Percentiles rank a stretch among this genome's conserved stretches.
phyloP scores from a whole-genome alignment of 179 eudicot species.

The Beta macrorhiza region DNA sequence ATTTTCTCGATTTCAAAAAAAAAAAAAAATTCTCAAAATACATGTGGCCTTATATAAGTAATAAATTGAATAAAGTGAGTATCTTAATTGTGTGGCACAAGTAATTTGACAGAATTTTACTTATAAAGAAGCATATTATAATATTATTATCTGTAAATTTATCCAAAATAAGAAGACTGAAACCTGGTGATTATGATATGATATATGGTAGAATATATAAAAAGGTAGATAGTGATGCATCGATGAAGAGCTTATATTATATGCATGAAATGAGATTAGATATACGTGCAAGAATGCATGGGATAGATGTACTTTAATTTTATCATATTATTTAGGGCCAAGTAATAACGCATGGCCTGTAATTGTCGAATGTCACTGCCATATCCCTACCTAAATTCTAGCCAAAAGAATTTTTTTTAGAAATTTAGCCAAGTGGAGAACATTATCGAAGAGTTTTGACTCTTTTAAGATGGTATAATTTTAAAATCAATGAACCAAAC shows the following conservation, averaged over 20 bases:
- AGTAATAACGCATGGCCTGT: constrained; percentile 5
- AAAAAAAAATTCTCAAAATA: no score
- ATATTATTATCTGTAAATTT: background rate
- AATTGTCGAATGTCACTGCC: background rate
- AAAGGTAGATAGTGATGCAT: constrained; percentile 1
- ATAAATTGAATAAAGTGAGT: no score
- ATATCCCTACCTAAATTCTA: background rate
- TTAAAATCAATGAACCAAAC: no score
- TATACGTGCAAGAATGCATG: background rate
- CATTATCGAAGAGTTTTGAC: constrained; percentile 11
- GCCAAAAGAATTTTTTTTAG: background rate
- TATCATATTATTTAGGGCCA: background rate
- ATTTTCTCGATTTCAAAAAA: no score
- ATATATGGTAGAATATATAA: background rate
- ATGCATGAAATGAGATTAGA: background rate
- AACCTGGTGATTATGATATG: background rate
- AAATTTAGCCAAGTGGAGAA: constrained; percentile 5
- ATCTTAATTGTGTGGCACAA: no score
- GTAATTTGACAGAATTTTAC: no score
- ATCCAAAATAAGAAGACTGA: background rate
- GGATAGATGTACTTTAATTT: background rate
- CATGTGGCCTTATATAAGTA: no score
- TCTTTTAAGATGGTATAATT: no score
- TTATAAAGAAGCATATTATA: no score
- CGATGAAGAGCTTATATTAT: background rate